Conservation (phyloP, 768 basidiomycete genomes). For the Leccinum truebloodii region DNA sequence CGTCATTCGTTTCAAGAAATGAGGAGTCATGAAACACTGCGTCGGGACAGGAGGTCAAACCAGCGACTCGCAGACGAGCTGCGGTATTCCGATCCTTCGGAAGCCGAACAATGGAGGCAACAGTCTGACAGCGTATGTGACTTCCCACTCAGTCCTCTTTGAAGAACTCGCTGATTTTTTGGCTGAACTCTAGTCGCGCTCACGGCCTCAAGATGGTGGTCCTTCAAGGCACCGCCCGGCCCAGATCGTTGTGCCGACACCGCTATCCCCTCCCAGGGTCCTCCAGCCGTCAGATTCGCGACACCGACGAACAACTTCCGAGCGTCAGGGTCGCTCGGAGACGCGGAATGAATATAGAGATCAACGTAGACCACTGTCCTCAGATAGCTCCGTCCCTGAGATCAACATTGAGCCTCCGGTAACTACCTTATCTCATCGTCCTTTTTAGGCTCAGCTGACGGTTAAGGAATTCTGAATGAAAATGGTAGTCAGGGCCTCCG, state of each 20-base stretch:
- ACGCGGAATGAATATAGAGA: slow-evolving; percentile 18
- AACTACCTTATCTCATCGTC: slow-evolving; percentile 12
- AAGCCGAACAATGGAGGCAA: slow-evolving; percentile 34
- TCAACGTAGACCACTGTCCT: slow-evolving; percentile 29
- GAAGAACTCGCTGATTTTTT: slow-evolving; percentile 1
- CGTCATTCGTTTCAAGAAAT: slow-evolving; percentile 13
- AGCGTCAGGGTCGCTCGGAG: slow-evolving; percentile 28
- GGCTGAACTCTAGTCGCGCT: slow-evolving; percentile 16
- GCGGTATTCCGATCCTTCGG: slow-evolving; percentile 35
- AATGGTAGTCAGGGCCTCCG: slow-evolving; percentile 30
- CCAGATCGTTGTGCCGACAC: slow-evolving; percentile 26
- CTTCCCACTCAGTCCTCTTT: not conserved
- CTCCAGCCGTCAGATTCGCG: slow-evolving; percentile 15
- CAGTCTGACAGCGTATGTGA: slow-evolving; percentile 22
- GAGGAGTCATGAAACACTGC: slow-evolving; percentile 20
- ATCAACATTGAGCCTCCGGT: slow-evolving; percentile 35
- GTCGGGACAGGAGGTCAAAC: slow-evolving; percentile 22
- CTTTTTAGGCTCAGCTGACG: slow-evolving; percentile 16
- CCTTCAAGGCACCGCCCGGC: slow-evolving; percentile 21
- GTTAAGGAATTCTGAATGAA: slow-evolving; percentile 8
- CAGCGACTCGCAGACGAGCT: slow-evolving; percentile 37
- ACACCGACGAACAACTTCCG: slow-evolving; percentile 23
- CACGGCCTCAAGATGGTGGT: slow-evolving; percentile 14
- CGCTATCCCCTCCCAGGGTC: slow-evolving; percentile 27
- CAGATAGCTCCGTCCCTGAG: slow-evolving; percentile 37